These are phyloP conservation scores for Antrodiella citrinella DNA, from an alignment of 768 basidiomycete genomes.

Conservation along the genomic window DNA sequence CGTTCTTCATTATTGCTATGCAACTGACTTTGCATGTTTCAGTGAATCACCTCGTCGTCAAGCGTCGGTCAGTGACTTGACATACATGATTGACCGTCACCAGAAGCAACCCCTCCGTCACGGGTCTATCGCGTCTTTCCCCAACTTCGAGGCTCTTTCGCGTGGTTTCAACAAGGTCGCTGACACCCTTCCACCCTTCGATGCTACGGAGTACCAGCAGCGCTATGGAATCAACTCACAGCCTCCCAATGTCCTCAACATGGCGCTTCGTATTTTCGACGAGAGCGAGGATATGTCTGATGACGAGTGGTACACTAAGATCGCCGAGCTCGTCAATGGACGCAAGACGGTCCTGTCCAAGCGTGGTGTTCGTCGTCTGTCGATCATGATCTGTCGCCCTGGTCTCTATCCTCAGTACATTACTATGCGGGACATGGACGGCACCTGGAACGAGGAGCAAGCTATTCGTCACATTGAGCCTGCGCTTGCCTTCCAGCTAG, in stretches of 20 bases:
- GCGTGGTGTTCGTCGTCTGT: slow-evolving; percentile 87
- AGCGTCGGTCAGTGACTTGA: slow-evolving; percentile 92
- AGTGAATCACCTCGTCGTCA: slow-evolving; percentile 56
- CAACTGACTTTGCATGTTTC: not conserved
- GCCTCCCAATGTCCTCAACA: slow-evolving; percentile 89
- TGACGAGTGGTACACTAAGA: slow-evolving; percentile 66
- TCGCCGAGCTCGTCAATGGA: slow-evolving; percentile 65
- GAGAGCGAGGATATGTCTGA: slow-evolving; percentile 72
- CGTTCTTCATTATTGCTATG: not conserved
- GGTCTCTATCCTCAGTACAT: slow-evolving; percentile 92
- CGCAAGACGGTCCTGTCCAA: slow-evolving; percentile 49
- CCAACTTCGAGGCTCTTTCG: slow-evolving; percentile 56
- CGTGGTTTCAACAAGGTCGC: slow-evolving; percentile 73
- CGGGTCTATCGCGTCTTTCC: slow-evolving; percentile 90
- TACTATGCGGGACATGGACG: slow-evolving; percentile 72
- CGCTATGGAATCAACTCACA: slow-evolving; percentile 67
- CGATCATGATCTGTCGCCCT: slow-evolving; percentile 85
- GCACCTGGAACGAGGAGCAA: slow-evolving; percentile 85
- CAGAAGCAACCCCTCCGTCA: slow-evolving; percentile 85
- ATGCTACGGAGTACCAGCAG: slow-evolving; percentile 60
- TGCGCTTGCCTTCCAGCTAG: slow-evolving; percentile 94
- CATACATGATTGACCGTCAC: slow-evolving; percentile 81
- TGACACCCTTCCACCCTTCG: slow-evolving; percentile 65
- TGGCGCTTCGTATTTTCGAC: slow-evolving; percentile 85
- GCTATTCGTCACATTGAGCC: slow-evolving; percentile 98